Percentiles rank a stretch among this genome's conserved stretches.
These are phyloP conservation scores for Canavalia gladiata DNA, from an alignment of 306 rosid genomes.

Conservation along the genomic window DNA sequence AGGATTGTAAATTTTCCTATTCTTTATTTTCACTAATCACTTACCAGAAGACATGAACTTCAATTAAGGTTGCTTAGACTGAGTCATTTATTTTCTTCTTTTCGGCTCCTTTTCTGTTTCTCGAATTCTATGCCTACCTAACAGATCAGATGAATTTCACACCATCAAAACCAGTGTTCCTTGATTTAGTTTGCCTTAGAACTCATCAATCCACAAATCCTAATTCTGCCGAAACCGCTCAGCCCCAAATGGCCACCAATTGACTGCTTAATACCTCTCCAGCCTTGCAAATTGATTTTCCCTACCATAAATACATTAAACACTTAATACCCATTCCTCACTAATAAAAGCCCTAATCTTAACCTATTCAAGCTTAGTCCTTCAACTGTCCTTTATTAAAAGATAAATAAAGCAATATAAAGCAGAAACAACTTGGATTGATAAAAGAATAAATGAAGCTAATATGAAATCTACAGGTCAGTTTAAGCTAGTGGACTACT, in stretches of 20 bases:
- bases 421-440: conserved; percentile 4
- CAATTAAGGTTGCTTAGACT: not conserved
- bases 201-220: conserved; percentile 14
- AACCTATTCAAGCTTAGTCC: not conserved
- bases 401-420: not conserved
- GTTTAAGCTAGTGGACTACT: conserved; percentile 26
- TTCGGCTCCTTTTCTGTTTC: conserved; percentile 15
- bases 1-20: not conserved
- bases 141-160: conserved; percentile 10
- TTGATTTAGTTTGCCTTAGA: not conserved
- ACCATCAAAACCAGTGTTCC: not conserved
- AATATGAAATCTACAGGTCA: conserved; percentile 13
- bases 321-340: not conserved
- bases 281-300: conserved; percentile 12
- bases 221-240: not conserved
- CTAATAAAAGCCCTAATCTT: not conserved
- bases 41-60: not conserved
- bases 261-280: conserved; percentile 1
- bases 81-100: conserved; percentile 15
- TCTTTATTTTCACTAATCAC: not conserved
- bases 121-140: conserved; percentile 20
- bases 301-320: not conserved
- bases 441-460: conserved; percentile 17
- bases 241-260: not conserved
- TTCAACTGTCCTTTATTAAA: conserved; percentile 17